phyloP scores from a whole-genome alignment of 805 yeast species.

The Candida schatavii region DNA sequence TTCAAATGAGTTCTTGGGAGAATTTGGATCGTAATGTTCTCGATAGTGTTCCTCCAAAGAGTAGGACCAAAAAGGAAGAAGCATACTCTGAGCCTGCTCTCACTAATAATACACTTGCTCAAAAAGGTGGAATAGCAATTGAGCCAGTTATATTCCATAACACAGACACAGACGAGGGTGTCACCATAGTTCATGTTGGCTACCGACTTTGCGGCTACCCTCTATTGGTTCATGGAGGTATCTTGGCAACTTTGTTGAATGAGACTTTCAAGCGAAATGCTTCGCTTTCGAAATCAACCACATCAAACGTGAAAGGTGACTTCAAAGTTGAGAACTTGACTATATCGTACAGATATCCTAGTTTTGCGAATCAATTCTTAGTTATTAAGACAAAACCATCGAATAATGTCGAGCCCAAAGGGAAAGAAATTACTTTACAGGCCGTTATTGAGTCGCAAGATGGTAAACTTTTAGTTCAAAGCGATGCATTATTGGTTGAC shows the following conservation, averaged over 20 bases:
- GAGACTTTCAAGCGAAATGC: conserved; percentile 65
- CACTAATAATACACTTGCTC: conserved; percentile 48
- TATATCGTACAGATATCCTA: conserved; percentile 64
- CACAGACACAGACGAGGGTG: conserved; percentile 51
- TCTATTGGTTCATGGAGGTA: conserved; percentile 84
- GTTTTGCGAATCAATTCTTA: conserved; percentile 74
- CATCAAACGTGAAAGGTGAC: conserved; percentile 38
- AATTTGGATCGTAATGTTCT: conserved; percentile 37
- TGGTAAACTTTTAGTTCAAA: conserved; percentile 57
- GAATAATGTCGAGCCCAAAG: conserved; percentile 19
- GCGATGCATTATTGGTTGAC: conserved; percentile 47
- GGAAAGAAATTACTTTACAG: conserved; percentile 39
- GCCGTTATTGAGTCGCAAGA: conserved; percentile 52
- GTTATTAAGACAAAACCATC: conserved; percentile 49
- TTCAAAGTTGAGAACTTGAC: conserved; percentile 48
- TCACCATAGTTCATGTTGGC: conserved; percentile 74
- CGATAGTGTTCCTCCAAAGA: conserved; percentile 12
- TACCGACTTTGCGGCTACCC: conserved; percentile 83
- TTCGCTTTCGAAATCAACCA: conserved; percentile 32
- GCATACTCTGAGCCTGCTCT: conserved; percentile 17
- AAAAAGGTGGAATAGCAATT: conserved; percentile 78
- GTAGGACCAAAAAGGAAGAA: conserved; percentile 9
- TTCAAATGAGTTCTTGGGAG: conserved; percentile 43
- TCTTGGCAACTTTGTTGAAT: conserved; percentile 75
- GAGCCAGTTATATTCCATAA: conserved; percentile 69